Evolutionary conservation across 805 yeast species (phyloP), one percentile per base, ranked within the genome.

Genomic region (Hanseniaspora nectarophila): DNA sequence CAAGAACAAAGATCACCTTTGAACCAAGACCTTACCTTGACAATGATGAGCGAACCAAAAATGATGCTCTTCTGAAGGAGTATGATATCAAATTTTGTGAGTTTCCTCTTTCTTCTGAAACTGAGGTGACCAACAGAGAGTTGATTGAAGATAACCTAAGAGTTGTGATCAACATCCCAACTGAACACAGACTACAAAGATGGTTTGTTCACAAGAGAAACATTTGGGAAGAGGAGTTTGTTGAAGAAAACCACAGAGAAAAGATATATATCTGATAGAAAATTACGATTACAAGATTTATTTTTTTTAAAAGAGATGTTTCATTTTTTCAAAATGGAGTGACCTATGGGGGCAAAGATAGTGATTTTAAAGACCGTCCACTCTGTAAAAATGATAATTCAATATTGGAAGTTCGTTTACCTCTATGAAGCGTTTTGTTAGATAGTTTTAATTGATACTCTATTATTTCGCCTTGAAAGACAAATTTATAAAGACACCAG

Each of bases 181-280:
- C 73, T 8, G 87, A 80, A 47, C 65, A 70, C 12, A 69, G 73
- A 38, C 69, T 87, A n/a, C 95, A 95, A 0, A 68, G 62, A 1
- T 87, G 96, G 96, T 85, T 85, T 59, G 69, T 69, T 20, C 64
- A 67, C 29, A 84, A 83, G 54, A 64, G 89, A 54, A 75, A 78
- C 55, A 60, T 69, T 51, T 85, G 90, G 94, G 88, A 82, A 57
- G 66, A 64, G 44, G 72, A 64, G 47, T 66, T 64, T 47, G 66
- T 59, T 2, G 62, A 61, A 5, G 65, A 62, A 43, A 64, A 63
- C 37, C 64, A 65, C 55, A 60, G 61, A 52, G 70, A 66, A 52
- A 61, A 59, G 35, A 60, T 66, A 5, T 66, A 26, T 29, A 31
- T 49, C 2, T 42, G 28, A 18, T 16, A 5, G n/a, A n/a, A n/a